phyloP scores from a whole-genome alignment of 331 rosid species.

The Dryas integrifolia region DNA sequence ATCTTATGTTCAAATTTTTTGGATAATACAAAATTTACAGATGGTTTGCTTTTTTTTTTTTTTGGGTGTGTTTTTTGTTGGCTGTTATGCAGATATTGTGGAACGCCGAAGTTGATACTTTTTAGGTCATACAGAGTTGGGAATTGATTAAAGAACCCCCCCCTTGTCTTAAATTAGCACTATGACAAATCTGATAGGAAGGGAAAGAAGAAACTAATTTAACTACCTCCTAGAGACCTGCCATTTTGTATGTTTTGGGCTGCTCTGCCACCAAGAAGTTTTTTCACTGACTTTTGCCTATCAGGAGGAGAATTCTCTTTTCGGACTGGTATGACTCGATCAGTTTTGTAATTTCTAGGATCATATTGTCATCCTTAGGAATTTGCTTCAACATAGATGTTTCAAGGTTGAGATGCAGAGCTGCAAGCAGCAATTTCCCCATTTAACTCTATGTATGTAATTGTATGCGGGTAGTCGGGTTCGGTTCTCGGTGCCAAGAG shows the following conservation, averaged over 20 bases:
- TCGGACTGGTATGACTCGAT: conserved; percentile 47
- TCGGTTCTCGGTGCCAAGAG: conserved; percentile 15
- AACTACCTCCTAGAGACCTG: conserved; percentile 27
- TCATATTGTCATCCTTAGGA: conserved; percentile 36
- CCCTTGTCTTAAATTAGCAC: conserved; percentile 17
- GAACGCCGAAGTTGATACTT: conserved; percentile 44
- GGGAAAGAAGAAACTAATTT: conserved; percentile 32
- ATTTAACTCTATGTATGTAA: conserved; percentile 12
- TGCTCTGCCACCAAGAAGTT: conserved; percentile 28
- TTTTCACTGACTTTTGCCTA: conserved; percentile 37
- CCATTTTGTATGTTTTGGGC: conserved; percentile 37
- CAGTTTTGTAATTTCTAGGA: conserved; percentile 76
- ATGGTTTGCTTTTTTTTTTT: conserved; percentile 8
- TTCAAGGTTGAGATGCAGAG: conserved; percentile 41
- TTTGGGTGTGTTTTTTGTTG: conserved; percentile 13
- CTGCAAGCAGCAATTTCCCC: conserved; percentile 41
- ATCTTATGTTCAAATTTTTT: background rate
- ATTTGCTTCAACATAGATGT: conserved; percentile 33
- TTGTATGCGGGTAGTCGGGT: background rate
- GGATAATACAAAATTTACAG: background rate
- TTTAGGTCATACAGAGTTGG: conserved; percentile 22
- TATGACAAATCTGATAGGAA: conserved; percentile 22
- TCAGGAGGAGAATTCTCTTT: conserved; percentile 37
- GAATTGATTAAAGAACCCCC: conserved; percentile 26
- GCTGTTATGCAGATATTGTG: conserved; percentile 58